Base-by-base conservation (phyloP, 768 basidiomycete genomes). In the Kwoniella sp. region DNA sequence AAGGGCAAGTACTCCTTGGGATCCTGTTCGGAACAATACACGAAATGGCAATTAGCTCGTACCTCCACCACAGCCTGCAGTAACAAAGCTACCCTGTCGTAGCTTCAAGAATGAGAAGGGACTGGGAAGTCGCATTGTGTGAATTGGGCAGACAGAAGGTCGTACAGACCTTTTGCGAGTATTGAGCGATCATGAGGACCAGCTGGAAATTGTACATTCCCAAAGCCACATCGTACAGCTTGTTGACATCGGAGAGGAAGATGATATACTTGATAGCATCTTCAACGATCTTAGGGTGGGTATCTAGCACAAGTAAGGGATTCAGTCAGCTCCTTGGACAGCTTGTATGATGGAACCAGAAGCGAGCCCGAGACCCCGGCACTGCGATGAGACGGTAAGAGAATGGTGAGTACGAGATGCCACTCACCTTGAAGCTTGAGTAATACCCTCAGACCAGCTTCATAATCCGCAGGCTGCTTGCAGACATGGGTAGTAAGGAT, bases 131-230 rank as follows among this genome's bases (percentile, higher is more conserved):
- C n/a, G n/a, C n/a, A n/a, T n/a, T n/a, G n/a, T n/a, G n/a, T n/a
- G n/a, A n/a, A n/a, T n/a, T n/a, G n/a, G n/a, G 33, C 33, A 33
- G 7, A 6, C 13, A 6, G 33, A 2, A 12, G 13, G 5, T 17
- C 55, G 1, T 1, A 68, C 77, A 22, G 36, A 92, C 94, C 86
- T 95, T 96, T 78, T 98, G 94, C 51, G 95, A 90, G 73, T 96
- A 89, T 76, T 98, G 96, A 0, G 96, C 94, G 46, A 99, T 86
- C 88, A 98, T 88, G 24, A 98, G 83, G 7, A 97, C 95, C 19
- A 99, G 83, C 27, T 90, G 88, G 82, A 98, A 98, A 80, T 99
- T 93, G 75, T 99, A 99, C 93, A 98, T 98, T 21, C 96, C 96
- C 30, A 99, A 85, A 1, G 96, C 96, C 12, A 90, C 90, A 77